Conservation (phyloP, 257 asterid genomes). For the Forsythia suspensa region DNA sequence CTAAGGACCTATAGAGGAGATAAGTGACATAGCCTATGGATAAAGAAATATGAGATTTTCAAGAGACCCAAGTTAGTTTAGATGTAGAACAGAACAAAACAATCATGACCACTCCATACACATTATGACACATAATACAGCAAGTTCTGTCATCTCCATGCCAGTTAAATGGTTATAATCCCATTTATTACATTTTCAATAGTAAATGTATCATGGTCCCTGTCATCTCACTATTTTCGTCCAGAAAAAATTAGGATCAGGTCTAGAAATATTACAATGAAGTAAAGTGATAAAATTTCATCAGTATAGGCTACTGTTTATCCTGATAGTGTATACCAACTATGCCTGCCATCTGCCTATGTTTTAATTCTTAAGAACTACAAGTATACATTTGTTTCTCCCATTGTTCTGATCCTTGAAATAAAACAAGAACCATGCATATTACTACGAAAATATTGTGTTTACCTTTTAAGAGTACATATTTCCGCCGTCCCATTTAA, state of each 20-base stretch:
- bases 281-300: not conserved
- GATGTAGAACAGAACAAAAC: not conserved
- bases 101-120: not conserved
- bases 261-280: not conserved
- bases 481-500: too few species aligned
- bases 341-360: not conserved
- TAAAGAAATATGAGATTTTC: not conserved
- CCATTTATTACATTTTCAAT: not conserved
- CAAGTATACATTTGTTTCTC: too few species aligned
- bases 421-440: too few species aligned
- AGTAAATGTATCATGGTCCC: too few species aligned
- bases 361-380: not conserved
- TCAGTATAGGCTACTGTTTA: not conserved
- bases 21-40: not conserved
- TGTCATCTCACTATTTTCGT: too few species aligned
- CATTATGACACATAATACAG: too few species aligned
- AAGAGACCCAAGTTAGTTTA: not conserved
- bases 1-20: not conserved
- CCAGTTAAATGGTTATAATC: not conserved
- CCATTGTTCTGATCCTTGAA: too few species aligned
- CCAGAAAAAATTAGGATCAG: too few species aligned
- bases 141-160: not conserved
- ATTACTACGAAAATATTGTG: too few species aligned
- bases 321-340: not conserved
- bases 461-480: too few species aligned